phyloP scores from a whole-genome alignment of 352 stramenopile species.

The Globisporangium sylvaticum region DNA sequence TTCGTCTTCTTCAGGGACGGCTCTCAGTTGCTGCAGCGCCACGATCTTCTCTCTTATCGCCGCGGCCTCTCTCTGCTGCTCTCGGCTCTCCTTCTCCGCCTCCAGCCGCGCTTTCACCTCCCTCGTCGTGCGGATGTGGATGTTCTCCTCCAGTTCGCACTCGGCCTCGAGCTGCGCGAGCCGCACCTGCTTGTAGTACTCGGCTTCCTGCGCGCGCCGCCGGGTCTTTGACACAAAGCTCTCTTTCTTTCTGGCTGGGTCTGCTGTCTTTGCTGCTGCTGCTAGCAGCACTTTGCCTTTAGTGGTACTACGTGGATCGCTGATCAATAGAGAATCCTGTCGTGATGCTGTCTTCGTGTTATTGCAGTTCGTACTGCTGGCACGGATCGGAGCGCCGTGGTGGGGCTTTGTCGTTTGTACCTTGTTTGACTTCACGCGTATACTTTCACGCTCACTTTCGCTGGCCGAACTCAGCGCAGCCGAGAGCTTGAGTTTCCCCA shows the following conservation, averaged over 20 bases:
- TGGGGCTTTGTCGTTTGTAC: background rate
- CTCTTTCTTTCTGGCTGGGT: slow-evolving; percentile 15
- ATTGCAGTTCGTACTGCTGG: background rate
- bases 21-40: background rate
- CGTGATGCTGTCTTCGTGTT: background rate
- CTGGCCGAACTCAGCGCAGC: too few species aligned
- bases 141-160: slow-evolving; percentile 72
- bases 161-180: slow-evolving; percentile 64
- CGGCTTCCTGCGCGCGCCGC: slow-evolving; percentile 44
- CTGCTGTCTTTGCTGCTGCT: background rate
- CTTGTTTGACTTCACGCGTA: background rate
- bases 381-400: background rate
- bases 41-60: background rate
- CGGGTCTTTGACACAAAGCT: slow-evolving; percentile 59
- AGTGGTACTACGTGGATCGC: background rate
- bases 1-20: background rate
- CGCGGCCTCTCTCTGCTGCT: slow-evolving; percentile 11
- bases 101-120: slow-evolving; percentile 27
- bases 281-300: slow-evolving; percentile 6
- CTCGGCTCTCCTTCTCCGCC: slow-evolving; percentile 16
- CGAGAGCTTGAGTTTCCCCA: slow-evolving; percentile 49
- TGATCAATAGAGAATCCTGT: background rate
- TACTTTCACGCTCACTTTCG: too few species aligned
- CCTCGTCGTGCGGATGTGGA: slow-evolving; percentile 51
- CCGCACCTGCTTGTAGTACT: slow-evolving; percentile 66